Evolutionary conservation across 495 filamentous ascomycete species (phyloP), one percentile per base, ranked within the genome.

Genomic region (Barbatosphaeria neglecta): DNA sequence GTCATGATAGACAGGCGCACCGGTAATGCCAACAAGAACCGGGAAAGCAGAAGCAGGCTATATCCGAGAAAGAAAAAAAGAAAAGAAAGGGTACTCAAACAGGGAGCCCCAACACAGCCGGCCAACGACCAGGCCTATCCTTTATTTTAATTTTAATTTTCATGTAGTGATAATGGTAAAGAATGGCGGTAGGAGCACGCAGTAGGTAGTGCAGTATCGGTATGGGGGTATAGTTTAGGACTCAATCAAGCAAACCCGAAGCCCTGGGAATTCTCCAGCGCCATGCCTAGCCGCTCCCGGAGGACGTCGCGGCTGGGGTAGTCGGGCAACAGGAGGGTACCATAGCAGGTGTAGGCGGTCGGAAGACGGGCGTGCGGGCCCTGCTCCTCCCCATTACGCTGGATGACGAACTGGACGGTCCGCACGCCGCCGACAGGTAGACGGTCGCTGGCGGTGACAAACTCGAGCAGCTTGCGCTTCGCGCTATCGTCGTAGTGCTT

Each of bases 361-460:
- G 90, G 90, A 56, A 96, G 65, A 52, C 78, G 72, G 50, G 62
- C 64, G 7, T 45, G 39, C 2, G 59, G 61, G 40, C 68, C 65
- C 49, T 82, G 75, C 45, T 79, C 80, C 39, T 76, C 75, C 8
- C 86, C 88, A 58, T 87, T 87, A 51, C 78, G 82, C 65, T 90
- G 81, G 24, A 98, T 70, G 25, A 82, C 75, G 61, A 98, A 97
- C 65, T 81, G 78, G 40, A 96, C 69, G 49, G 81, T 86, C 49
- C 73, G 71, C 49, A 86, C 75, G 10, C 90, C 90, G 31, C 83
- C 86, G 1, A 94, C 84, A 0, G 92, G 92, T 6, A 97, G 72
- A 8, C 92, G 78, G 60, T 95, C 89, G 61, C 82, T 90, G 4
- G 89, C 88, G 19, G 92, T 98, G 19, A 97, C 90, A 52, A 98